Conservation (phyloP, 352 stramenopile genomes). For the Phytophthora chlamydospora region DNA sequence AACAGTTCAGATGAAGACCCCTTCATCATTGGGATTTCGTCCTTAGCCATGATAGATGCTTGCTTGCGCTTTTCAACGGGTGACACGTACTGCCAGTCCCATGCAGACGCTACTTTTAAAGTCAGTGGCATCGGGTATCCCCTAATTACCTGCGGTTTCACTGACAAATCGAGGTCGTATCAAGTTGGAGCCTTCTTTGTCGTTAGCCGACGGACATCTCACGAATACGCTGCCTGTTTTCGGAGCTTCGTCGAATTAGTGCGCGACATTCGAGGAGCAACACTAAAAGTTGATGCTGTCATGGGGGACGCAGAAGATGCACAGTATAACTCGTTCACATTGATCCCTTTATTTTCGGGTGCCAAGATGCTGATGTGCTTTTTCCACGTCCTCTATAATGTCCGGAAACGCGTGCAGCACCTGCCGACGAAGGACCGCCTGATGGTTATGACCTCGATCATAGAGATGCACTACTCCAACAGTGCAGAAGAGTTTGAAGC, state of each 20-base stretch:
- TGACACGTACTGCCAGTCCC: not conserved
- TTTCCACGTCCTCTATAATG: constrained; percentile 14
- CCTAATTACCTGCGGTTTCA: constrained; percentile 6
- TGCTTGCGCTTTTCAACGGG: constrained; percentile 1
- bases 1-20: constrained; percentile 2
- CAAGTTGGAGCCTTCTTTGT: constrained; percentile 9
- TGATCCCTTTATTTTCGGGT: not conserved
- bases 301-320: constrained; percentile 1
- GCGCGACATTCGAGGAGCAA: not conserved
- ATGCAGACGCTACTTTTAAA: constrained; percentile 13
- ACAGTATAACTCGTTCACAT: not conserved
- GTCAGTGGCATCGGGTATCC: constrained; percentile 7
- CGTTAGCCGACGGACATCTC: not conserved
- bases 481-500: not conserved
- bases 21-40: constrained; percentile 6
- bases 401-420: constrained; percentile 5
- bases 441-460: constrained; percentile 1
- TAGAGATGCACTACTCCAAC: constrained; percentile 1
- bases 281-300: not conserved
- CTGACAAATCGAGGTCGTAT: constrained; percentile 6
- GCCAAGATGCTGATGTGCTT: not conserved
- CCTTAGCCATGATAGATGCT: constrained; percentile 2
- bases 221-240: constrained; percentile 9
- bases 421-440: not conserved
- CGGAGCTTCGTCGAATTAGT: constrained; percentile 1